Evolutionary conservation across 2,329 filamentous ascomycete genomes (phyloP).

Genomic region (Alternaria rosae): DNA sequence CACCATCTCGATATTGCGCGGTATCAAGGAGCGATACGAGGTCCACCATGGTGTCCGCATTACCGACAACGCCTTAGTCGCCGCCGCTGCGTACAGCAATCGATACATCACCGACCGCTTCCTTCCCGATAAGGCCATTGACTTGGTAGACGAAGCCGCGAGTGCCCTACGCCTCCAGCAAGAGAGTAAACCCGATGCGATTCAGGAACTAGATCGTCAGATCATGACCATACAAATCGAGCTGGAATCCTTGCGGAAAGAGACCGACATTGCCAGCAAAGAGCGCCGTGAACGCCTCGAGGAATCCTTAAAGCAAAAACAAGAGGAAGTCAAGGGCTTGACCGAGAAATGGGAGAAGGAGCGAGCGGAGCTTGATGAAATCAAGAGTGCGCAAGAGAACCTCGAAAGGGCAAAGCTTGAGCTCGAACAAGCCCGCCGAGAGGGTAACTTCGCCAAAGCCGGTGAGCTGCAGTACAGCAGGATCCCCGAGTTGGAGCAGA

Average conservation of each 20-base stretch:
- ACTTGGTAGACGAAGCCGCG: constrained; percentile 94
- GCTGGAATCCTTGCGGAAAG: constrained; percentile 90
- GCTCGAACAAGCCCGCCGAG: constrained; percentile 84
- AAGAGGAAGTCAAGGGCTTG: constrained; percentile 77
- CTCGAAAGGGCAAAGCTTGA: constrained; percentile 86
- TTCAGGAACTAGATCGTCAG: constrained; percentile 88
- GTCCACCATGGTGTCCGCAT: constrained; percentile 97
- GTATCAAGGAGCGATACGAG: constrained; percentile 97
- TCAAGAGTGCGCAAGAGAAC: constrained; percentile 88
- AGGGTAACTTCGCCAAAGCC: constrained; percentile 89
- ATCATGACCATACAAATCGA: constrained; percentile 99
- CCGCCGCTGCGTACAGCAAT: constrained; percentile 90
- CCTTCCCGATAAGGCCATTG: constrained; percentile 95
- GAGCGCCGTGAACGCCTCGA: constrained; percentile 90
- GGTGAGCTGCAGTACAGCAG: constrained; percentile 88
- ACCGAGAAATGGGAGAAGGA: constrained; percentile 91
- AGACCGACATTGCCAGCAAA: constrained; percentile 86
- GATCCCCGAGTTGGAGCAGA: constrained; percentile 81
- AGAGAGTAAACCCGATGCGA: constrained; percentile 95
- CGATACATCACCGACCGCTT: constrained; percentile 97
- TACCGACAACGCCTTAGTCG: constrained; percentile 88
- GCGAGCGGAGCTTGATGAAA: constrained; percentile 79
- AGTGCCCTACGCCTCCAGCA: constrained; percentile 90
- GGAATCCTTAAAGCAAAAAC: constrained; percentile 74
- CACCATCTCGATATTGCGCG: constrained; percentile 92